These are phyloP conservation scores for Fomitopsis betulina DNA, from an alignment of 1,284 basidiomycete genomes.

Conservation along the genomic window DNA sequence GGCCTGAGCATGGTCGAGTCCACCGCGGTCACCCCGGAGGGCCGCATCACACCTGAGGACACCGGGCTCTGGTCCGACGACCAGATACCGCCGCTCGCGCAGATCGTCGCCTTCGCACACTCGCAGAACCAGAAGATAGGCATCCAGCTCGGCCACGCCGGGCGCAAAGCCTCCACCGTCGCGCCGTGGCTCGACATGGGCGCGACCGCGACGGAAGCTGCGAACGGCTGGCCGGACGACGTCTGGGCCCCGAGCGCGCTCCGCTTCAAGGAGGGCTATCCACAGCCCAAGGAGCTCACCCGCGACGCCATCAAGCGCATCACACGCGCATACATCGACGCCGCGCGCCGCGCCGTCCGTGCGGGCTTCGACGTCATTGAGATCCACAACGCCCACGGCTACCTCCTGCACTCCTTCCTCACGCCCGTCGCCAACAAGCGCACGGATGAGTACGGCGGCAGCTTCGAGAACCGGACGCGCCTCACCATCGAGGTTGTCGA, in stretches of 20 bases:
- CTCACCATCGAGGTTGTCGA: constrained; percentile 39
- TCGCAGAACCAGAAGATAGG: constrained; percentile 60
- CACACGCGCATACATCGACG: constrained; percentile 54
- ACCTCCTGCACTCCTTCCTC: constrained; percentile 49
- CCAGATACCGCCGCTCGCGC: constrained; percentile 61
- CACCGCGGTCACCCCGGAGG: constrained; percentile 71
- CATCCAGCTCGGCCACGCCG: constrained; percentile 76
- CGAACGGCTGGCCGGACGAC: constrained; percentile 62
- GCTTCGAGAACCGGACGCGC: constrained; percentile 65
- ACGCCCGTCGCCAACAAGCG: constrained; percentile 66
- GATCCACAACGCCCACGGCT: constrained; percentile 57
- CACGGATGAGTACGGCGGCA: constrained; percentile 72
- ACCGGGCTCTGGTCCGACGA: constrained; percentile 69
- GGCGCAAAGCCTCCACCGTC: constrained; percentile 65
- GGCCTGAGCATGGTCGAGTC: constrained; percentile 65
- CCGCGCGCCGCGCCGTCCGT: constrained; percentile 49
- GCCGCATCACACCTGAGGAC: constrained; percentile 70
- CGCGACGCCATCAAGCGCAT: constrained; percentile 51
- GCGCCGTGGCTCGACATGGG: constrained; percentile 54
- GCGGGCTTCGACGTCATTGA: constrained; percentile 36
- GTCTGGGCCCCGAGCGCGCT: constrained; percentile 58
- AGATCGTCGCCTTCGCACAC: constrained; percentile 66
- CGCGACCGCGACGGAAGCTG: constrained; percentile 32
- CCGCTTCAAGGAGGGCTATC: constrained; percentile 24
- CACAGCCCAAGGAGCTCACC: constrained; percentile 48